These are phyloP conservation scores for Blastocystis sp. DNA, from an alignment of 352 stramenopile species.

Conservation along the genomic window DNA sequence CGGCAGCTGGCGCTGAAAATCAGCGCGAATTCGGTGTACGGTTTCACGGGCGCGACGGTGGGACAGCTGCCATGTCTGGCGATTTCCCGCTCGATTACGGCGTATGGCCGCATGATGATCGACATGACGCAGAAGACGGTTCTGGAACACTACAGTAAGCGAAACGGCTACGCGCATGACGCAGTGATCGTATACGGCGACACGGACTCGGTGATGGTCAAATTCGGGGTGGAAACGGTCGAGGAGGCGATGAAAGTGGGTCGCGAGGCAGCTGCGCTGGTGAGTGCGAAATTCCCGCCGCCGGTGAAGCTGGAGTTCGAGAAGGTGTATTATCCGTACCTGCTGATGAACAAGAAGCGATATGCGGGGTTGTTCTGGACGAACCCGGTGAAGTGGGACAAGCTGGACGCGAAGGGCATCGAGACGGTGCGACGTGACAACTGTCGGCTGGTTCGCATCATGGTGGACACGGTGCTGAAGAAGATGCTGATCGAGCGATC, in stretches of 20 bases:
- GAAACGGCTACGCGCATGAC: constrained; percentile 81
- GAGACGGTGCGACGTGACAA: constrained; percentile 98
- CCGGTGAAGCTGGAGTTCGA: constrained; percentile 98
- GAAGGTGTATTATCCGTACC: constrained; percentile 97
- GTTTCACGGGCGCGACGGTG: constrained; percentile 95
- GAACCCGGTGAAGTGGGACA: constrained; percentile 89
- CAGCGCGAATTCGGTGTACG: constrained; percentile 93
- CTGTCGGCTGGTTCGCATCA: constrained; percentile 87
- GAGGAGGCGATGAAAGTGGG: constrained; percentile 92
- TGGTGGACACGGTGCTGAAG: constrained; percentile 88
- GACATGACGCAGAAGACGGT: constrained; percentile 89
- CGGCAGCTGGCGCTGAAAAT: constrained; percentile 75
- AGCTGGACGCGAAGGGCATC: constrained; percentile 92
- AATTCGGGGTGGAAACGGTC: constrained; percentile 86
- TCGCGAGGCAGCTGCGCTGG: constrained; percentile 82
- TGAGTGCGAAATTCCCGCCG: constrained; percentile 86
- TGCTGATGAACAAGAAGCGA: constrained; percentile 99
- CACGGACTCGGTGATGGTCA: constrained; percentile 98
- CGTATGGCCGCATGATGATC: constrained; percentile 91
- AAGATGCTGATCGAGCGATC: constrained; percentile 96
- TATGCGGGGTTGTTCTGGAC: constrained; percentile 83
- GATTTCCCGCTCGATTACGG: constrained; percentile 91
- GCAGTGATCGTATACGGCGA: constrained; percentile 96
- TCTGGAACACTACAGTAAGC: constrained; percentile 83
- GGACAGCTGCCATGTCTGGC: constrained; percentile 92